These are phyloP conservation scores for Fusarium nelsonii DNA, from an alignment of 2,329 filamentous ascomycete species.

Conservation along the genomic window DNA sequence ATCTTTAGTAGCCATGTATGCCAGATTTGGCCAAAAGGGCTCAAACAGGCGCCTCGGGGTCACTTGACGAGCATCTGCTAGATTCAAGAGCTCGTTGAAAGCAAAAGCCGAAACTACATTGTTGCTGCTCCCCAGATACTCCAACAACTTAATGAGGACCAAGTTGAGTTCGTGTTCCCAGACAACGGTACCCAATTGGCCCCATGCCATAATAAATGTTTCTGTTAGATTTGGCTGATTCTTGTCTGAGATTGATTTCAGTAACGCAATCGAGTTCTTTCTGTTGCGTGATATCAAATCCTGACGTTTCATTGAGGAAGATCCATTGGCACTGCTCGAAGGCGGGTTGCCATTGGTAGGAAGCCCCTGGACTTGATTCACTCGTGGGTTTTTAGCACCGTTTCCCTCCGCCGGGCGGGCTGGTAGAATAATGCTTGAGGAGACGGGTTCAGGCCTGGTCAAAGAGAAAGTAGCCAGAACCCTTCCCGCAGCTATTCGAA, in stretches of 20 bases:
- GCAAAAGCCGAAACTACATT: slow-evolving; percentile 82
- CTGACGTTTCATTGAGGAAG: slow-evolving; percentile 37
- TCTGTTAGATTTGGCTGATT: slow-evolving; percentile 78
- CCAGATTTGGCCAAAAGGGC: slow-evolving; percentile 90
- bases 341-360: background rate
- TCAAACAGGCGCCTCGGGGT: slow-evolving; percentile 78
- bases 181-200: slow-evolving; percentile 82
- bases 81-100: slow-evolving; percentile 81
- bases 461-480: slow-evolving; percentile 75
- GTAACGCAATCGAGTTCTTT: slow-evolving; percentile 74
- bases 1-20: slow-evolving; percentile 85
- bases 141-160: slow-evolving; percentile 83
- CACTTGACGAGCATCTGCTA: slow-evolving; percentile 74
- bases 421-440: slow-evolving; percentile 23
- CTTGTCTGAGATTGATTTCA: slow-evolving; percentile 79
- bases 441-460: slow-evolving; percentile 31
- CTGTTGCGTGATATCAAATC: slow-evolving; percentile 62
- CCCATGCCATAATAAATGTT: slow-evolving; percentile 86
- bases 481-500: slow-evolving; percentile 82
- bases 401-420: slow-evolving; percentile 16
- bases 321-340: slow-evolving; percentile 17
- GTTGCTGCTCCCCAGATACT: slow-evolving; percentile 88
- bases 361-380: slow-evolving; percentile 13
- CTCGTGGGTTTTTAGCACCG: slow-evolving; percentile 8
- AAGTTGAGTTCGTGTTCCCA: slow-evolving; percentile 88